Conservation (phyloP, 2,329 filamentous ascomycete species). For the Nectriaceae sp. region DNA sequence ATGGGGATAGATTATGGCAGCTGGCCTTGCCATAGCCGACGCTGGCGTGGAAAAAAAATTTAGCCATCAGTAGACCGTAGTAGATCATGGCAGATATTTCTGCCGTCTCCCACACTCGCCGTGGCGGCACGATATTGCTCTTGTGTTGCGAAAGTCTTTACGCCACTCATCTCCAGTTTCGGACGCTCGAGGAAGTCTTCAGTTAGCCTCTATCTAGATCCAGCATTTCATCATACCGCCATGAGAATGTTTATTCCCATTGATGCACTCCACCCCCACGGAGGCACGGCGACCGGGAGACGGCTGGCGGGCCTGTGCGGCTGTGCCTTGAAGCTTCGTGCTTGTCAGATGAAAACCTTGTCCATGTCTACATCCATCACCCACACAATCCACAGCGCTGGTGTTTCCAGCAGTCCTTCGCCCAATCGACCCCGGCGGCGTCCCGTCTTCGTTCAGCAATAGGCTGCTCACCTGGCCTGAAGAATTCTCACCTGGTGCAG, state of each 20-base stretch:
- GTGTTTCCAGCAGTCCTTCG: neutral
- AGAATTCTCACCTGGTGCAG: constrained; percentile 14
- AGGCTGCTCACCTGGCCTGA: constrained; percentile 12
- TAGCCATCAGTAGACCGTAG: too few species aligned
- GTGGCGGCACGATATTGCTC: too few species aligned
- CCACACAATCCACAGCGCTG: constrained; percentile 2
- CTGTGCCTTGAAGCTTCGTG: neutral
- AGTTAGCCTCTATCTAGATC: too few species aligned
- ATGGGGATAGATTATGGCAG: neutral
- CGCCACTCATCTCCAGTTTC: too few species aligned
- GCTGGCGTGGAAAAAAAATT: constrained; percentile 7
- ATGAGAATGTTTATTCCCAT: constrained; percentile 1
- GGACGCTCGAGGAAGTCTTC: too few species aligned
- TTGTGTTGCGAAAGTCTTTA: too few species aligned
- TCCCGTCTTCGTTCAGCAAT: neutral
- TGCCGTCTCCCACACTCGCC: too few species aligned
- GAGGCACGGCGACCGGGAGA: constrained; percentile 13
- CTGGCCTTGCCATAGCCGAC: constrained; percentile 3
- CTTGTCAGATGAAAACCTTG: neutral
- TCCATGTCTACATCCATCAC: constrained; percentile 11
- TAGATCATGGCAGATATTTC: too few species aligned
- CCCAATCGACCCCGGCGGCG: constrained; percentile 7
- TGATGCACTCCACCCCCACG: constrained; percentile 27
- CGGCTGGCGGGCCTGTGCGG: neutral
- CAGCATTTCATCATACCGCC: neutral